phyloP scores from a whole-genome alignment of 352 stramenopile genomes.

The Phytophthora pinifolia region DNA sequence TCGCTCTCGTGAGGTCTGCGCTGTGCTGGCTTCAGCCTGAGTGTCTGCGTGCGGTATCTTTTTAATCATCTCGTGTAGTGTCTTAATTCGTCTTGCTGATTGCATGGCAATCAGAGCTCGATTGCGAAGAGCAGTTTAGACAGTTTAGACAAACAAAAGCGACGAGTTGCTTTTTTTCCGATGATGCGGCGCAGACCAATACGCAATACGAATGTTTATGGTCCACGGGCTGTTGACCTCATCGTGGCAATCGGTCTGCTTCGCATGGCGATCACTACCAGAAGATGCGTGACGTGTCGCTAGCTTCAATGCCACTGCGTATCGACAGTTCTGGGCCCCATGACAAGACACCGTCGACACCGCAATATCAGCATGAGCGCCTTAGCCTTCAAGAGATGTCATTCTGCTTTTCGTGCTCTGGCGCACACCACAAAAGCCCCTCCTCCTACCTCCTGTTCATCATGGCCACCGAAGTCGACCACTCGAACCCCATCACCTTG shows the following conservation, averaged over 20 bases:
- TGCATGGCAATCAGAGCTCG: background rate
- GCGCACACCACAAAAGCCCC: constrained; percentile 13
- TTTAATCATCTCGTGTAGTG: background rate
- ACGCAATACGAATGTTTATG: constrained; percentile 21
- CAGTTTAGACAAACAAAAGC: too few species aligned
- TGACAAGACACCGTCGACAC: constrained; percentile 15
- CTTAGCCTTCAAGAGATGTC: background rate
- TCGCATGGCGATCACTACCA: background rate
- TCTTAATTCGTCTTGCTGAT: background rate
- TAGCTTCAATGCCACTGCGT: constrained; percentile 8
- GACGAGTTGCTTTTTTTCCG: constrained; percentile 1
- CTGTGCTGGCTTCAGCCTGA: constrained; percentile 14
- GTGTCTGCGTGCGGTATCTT: constrained; percentile 11
- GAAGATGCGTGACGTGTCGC: constrained; percentile 6
- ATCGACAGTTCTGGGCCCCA: background rate
- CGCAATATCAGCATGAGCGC: background rate
- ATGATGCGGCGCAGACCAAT: constrained; percentile 1
- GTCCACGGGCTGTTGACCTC: constrained; percentile 20
- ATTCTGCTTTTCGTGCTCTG: constrained; percentile 24
- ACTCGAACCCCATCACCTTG: constrained; percentile 90
- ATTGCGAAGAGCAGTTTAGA: constrained; percentile 9
- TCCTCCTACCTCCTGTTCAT: constrained; percentile 5
- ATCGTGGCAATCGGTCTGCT: constrained; percentile 24
- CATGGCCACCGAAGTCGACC: constrained; percentile 43
- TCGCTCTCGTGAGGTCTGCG: constrained; percentile 13